Base-by-base conservation (phyloP, 345 rosid genomes). In the Lepidium africanum region DNA sequence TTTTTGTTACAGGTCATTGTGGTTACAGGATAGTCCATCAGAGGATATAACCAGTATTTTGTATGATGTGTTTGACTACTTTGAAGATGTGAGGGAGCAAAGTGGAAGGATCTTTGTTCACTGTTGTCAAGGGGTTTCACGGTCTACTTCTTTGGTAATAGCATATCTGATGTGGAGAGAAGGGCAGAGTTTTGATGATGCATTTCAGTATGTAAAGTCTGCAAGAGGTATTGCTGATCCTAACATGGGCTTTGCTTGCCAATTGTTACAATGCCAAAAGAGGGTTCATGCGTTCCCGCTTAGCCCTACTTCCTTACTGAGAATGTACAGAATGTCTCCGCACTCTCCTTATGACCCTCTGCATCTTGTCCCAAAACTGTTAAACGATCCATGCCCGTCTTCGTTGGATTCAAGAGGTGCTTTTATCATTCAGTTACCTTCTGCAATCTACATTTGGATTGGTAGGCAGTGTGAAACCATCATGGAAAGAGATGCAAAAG, bases 91-190 rank as follows among this genome's bases (percentile, higher is more conserved):
- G 23, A 89, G 99, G 82, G 93, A 89, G 75, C 87, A 84, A 53
- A 55, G 78, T 39, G 99, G 99, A 67, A 86, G 91, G 80, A 92
- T 89, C 72, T 89, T 91, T 76, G 99, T 95, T 76, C 99, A 95
- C 70, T 95, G 99, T 62, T 91, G 93, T 60, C 99, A 89, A 76
- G 99, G 99, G 57, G 97, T 95, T 67, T 95, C 99, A 12, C 83
- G 99, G 73, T 95, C 99, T 50, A 91, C 99, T 54, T 95, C 99
- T 1, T 78, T 95, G 85, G 99, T 91, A 58, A 95, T 95, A 45
- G 99, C 99, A 12, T 95, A 95, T 81, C 88, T 79, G 25, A 95
- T 95, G 92, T 95, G 99, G 99, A 85, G 99, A 77, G 97, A 95
- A 74, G 99, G 97, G 63, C 97, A 84, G 87, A 91, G 90, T 79